Base-by-base conservation (phyloP, 2,329 filamentous ascomycete genomes). In the Tolypocladium cylindrosporum region DNA sequence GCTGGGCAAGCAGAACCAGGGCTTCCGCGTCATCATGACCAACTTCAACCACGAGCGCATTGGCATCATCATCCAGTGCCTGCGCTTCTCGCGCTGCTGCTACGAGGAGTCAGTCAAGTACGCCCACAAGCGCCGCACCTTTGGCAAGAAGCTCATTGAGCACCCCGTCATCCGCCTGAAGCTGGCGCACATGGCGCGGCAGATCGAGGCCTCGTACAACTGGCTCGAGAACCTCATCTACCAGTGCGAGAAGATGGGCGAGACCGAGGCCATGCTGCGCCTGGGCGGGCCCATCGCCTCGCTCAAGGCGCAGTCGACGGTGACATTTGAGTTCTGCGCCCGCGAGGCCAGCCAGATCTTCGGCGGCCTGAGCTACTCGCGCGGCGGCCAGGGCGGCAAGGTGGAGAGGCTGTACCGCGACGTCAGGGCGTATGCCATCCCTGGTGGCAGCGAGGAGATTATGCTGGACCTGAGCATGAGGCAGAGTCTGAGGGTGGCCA, bases 1-100 rank as follows among this genome's bases (percentile, higher is more conserved):
- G 67, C 87, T 99, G 60, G 94, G 94, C 76, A 97, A 97, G 80
- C 88, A 96, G 79, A 96, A 99, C 81, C 88, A 96, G 73, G 94
- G 94, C 43, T 99, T 99, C 85, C 90, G 92, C 77, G 91, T 96
- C 71, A 93, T 99, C 80, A 97, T 97, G 93, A 97, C 91, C 72
- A 97, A 97, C 82, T 97, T 97, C 81, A 97, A 97, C 83, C 94
- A 97, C 81, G 94, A 99, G 79, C 90, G 94, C 62, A 92, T 99
- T 66, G 94, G 94, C 62, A 97, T 99, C 75, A 92, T 97, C 77
- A 97, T 97, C 78, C 94, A 99, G 77, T 96, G 87, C 69, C 74
- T 97, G 63, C 91, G 94, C 69, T 97, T 99, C 83, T 87, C 90
- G 50, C 91, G 94, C 64, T 93, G 97, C 64, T 97, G 92, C 82